Evolutionary conservation across 441 rosid species (phyloP).

Genomic region (Populus trichocarpa): DNA sequence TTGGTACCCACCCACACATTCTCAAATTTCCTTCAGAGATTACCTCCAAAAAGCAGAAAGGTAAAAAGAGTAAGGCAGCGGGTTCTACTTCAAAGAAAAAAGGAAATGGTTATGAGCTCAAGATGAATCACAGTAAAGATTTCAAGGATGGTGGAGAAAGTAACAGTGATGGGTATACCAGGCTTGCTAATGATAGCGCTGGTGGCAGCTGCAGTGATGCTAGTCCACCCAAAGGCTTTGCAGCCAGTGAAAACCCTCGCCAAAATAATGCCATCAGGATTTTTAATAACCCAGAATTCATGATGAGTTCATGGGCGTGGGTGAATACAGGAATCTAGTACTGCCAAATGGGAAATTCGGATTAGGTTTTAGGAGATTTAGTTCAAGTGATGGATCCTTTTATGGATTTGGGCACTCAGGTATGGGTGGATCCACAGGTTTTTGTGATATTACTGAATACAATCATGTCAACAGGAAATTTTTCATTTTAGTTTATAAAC

Average conservation of each 20-base stretch:
- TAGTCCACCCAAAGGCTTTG: slow-evolving; percentile 5
- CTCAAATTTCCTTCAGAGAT: slow-evolving; percentile 29
- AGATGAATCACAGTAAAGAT: slow-evolving; percentile 15
- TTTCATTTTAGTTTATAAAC: neutral
- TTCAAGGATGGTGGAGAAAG: slow-evolving; percentile 21
- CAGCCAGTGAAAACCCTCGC: slow-evolving; percentile 14
- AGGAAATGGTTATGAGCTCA: slow-evolving; percentile 16
- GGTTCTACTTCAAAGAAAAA: no score
- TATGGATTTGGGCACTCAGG: slow-evolving; percentile 89
- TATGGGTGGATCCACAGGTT: slow-evolving; percentile 92
- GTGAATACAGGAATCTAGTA: slow-evolving; percentile 51
- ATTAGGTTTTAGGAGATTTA: slow-evolving; percentile 64
- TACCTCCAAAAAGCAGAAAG: no score
- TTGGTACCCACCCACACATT: slow-evolving; percentile 80
- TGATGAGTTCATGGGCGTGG: slow-evolving; percentile 76
- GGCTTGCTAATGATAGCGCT: slow-evolving; percentile 32
- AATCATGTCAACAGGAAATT: neutral
- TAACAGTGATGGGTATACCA: slow-evolving; percentile 34
- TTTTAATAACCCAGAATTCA: slow-evolving; percentile 54
- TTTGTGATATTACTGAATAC: slow-evolving; percentile 44
- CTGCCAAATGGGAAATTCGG: slow-evolving; percentile 66
- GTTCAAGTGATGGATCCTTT: slow-evolving; percentile 49
- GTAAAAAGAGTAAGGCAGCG: no score
- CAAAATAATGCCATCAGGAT: slow-evolving; percentile 29
- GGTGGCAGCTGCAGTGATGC: slow-evolving; percentile 11